Conservation (phyloP, 257 asterid species). For the Salvia miltiorrhiza region DNA sequence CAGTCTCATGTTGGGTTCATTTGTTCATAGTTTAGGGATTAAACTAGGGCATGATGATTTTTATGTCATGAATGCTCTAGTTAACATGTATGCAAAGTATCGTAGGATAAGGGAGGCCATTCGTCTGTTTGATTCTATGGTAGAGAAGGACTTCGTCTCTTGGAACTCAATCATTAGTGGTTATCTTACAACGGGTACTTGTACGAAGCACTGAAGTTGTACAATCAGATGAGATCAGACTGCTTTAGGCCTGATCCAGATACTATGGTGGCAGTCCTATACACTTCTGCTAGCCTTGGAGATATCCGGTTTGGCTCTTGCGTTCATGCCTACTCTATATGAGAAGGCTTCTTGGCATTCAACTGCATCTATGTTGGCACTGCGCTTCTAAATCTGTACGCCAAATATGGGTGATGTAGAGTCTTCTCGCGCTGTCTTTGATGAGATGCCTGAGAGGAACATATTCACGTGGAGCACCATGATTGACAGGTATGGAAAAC, state of each 20-base stretch:
- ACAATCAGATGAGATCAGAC: constrained; percentile 44
- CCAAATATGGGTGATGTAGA: constrained; percentile 60
- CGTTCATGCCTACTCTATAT: constrained; percentile 41
- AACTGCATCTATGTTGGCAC: constrained; percentile 45
- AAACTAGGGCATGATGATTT: constrained; percentile 47
- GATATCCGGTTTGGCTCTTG: constrained; percentile 43
- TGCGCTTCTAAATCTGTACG: constrained; percentile 50
- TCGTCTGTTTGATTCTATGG: constrained; percentile 35
- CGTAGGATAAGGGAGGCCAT: constrained; percentile 32
- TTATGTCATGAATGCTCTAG: constrained; percentile 45
- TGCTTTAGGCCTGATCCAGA: constrained; percentile 37
- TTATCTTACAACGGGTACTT: constrained; percentile 33
- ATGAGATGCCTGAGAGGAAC: constrained; percentile 46
- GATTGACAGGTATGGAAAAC: constrained; percentile 53
- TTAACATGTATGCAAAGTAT: constrained; percentile 59
- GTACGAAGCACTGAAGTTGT: constrained; percentile 37
- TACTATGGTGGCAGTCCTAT: constrained; percentile 47
- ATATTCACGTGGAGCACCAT: constrained; percentile 55
- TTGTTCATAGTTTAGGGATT: constrained; percentile 44
- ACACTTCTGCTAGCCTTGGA: constrained; percentile 46
- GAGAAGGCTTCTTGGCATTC: constrained; percentile 39
- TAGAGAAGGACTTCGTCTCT: constrained; percentile 41
- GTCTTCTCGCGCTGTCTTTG: constrained; percentile 45
- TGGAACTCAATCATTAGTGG: constrained; percentile 62
- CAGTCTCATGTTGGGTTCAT: constrained; percentile 38